Conservation (phyloP, 805 yeast species). For the Jamesozyma hellenica region DNA sequence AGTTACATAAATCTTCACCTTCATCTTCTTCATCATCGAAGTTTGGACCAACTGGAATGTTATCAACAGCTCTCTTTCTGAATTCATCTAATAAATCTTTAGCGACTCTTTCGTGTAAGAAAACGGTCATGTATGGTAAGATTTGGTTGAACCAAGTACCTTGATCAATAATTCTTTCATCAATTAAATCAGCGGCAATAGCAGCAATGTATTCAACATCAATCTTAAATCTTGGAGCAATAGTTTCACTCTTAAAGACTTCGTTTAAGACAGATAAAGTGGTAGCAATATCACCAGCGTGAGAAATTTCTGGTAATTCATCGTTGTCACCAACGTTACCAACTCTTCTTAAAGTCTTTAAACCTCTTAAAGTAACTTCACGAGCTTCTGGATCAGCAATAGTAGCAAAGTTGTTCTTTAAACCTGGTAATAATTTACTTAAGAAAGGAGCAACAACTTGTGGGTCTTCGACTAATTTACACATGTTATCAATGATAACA, state of each 20-base stretch:
- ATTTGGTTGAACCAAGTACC: conserved; percentile 81
- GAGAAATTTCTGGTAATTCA: conserved; percentile 89
- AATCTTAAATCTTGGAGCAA: conserved; percentile 67
- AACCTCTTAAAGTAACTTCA: conserved; percentile 93
- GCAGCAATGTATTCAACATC: conserved; percentile 82
- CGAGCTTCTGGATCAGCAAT: conserved; percentile 99
- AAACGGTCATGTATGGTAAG: conserved; percentile 90
- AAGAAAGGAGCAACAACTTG: conserved; percentile 99
- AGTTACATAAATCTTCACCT: conserved; percentile 99
- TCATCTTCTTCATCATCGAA: conserved; percentile 97
- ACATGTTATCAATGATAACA: conserved; percentile 99
- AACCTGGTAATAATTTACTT: conserved; percentile 89
- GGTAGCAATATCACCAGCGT: conserved; percentile 93
- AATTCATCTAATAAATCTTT: conserved; percentile 84
- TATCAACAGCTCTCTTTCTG: conserved; percentile 94
- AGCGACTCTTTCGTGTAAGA: conserved; percentile 88
- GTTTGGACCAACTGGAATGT: conserved; percentile 92
- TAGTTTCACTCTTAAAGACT: conserved; percentile 57
- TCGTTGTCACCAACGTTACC: conserved; percentile 92
- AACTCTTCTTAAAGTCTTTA: conserved; percentile 95
- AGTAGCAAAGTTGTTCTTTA: conserved; percentile 86
- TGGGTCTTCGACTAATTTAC: conserved; percentile 99
- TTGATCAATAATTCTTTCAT: conserved; percentile 92
- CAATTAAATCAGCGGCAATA: conserved; percentile 97
- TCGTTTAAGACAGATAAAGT: conserved; percentile 73